Conservation (phyloP, 1,139 yeast genomes). For the Blastobotrys malaysiensis region DNA sequence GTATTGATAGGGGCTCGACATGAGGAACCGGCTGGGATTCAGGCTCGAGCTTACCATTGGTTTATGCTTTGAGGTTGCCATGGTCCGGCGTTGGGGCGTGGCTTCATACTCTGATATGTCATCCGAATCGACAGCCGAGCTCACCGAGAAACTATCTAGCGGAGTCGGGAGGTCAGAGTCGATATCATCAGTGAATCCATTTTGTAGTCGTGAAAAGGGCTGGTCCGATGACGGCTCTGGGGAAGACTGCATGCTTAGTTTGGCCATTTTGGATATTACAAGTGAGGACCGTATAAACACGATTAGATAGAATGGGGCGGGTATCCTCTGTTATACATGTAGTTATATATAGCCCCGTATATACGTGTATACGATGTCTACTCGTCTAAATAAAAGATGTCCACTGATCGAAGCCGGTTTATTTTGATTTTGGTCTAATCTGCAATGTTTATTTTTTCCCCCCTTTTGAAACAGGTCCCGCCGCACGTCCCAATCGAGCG, state of each 20-base stretch:
- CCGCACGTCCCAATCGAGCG: not conserved
- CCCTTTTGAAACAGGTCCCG: not conserved
- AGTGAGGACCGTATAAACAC: no score
- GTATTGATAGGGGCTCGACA: not conserved
- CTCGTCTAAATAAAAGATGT: no score
- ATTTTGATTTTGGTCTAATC: not conserved
- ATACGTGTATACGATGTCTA: not conserved
- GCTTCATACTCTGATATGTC: not conserved
- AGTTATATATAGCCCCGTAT: not conserved
- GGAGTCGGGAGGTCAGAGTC: not conserved
- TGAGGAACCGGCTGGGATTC: not conserved
- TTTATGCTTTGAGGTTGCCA: not conserved
- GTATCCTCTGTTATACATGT: not conserved
- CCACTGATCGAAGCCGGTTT: no score
- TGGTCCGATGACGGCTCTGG: not conserved
- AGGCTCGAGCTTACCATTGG: not conserved
- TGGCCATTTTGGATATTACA: not conserved
- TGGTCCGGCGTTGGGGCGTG: not conserved
- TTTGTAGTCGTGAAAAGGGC: not conserved
- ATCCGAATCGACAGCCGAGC: not conserved
- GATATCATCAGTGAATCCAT: not conserved
- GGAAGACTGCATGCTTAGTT: not conserved
- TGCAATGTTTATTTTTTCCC: not conserved
- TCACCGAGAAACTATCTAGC: not conserved
- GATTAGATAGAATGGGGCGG: no score